Conservation (phyloP, 2,329 filamentous ascomycete species). For the Fusarium sp. region DNA sequence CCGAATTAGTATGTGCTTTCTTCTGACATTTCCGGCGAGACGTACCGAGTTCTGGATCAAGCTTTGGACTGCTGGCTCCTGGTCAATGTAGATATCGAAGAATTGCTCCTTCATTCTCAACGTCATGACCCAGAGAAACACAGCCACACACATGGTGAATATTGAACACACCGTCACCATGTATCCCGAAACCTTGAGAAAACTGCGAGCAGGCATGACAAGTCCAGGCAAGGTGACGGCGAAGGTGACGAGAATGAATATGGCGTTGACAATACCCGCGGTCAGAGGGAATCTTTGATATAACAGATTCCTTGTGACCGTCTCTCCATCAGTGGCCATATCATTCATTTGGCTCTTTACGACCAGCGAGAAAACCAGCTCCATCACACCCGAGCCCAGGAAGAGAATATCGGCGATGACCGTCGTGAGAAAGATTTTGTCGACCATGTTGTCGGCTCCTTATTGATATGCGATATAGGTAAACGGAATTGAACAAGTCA, state of each 20-base stretch:
- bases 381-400: conserved; percentile 63
- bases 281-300: conserved; percentile 66
- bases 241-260: conserved; percentile 78
- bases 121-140: conserved; percentile 79
- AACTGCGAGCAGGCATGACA: conserved; percentile 72
- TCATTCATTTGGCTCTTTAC: conserved; percentile 60
- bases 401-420: conserved; percentile 63
- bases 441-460: conserved; percentile 58
- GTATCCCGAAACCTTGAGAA: conserved; percentile 77
- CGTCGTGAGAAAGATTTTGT: conserved; percentile 65
- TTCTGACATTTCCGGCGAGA: background rate
- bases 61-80: conserved; percentile 68
- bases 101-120: conserved; percentile 74
- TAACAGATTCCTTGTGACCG: conserved; percentile 63
- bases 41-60: conserved; percentile 77
- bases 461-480: background rate
- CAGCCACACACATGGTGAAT: conserved; percentile 73
- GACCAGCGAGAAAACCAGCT: conserved; percentile 66
- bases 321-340: conserved; percentile 56
- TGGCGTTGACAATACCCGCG: conserved; percentile 78
- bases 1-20: background rate
- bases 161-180: conserved; percentile 69
- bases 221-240: conserved; percentile 77
- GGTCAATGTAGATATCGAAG: conserved; percentile 67
- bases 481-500: background rate